Evolutionary conservation across 1,139 yeast species (phyloP).

Genomic region (Saccharomycopsis hybrid): DNA sequence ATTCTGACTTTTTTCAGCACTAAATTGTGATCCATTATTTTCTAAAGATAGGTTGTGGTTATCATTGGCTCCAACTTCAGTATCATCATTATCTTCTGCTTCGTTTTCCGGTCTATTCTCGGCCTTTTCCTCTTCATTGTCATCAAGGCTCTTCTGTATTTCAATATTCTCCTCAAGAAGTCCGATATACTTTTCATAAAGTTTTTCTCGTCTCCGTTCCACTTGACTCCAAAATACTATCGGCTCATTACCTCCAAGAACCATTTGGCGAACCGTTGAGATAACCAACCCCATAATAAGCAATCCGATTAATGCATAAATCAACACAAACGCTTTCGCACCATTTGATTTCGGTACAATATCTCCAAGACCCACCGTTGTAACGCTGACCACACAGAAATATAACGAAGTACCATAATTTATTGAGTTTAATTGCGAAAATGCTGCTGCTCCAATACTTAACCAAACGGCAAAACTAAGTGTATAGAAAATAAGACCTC

Average conservation of each 20-base stretch:
- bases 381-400: constrained; percentile 61
- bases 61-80: neutral
- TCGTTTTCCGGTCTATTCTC: neutral
- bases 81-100: neutral
- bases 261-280: constrained; percentile 61
- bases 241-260: constrained; percentile 52
- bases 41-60: neutral
- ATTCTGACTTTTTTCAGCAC: constrained; percentile 18
- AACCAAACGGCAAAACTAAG: constrained; percentile 63
- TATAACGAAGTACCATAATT: constrained; percentile 61
- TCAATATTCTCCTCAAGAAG: constrained; percentile 19
- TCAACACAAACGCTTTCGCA: constrained; percentile 50
- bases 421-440: constrained; percentile 35
- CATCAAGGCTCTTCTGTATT: constrained; percentile 23
- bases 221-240: constrained; percentile 58
- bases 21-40: neutral
- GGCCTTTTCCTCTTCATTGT: constrained; percentile 22
- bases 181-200: constrained; percentile 21
- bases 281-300: constrained; percentile 66
- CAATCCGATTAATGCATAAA: constrained; percentile 65
- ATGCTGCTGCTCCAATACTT: constrained; percentile 59
- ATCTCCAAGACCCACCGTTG: constrained; percentile 81
- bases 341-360: constrained; percentile 47
- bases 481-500: constrained; percentile 66
- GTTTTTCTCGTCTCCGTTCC: constrained; percentile 33